Base-by-base conservation (phyloP, 163 green algal species). In the Trebouxiophyceae sp. region DNA sequence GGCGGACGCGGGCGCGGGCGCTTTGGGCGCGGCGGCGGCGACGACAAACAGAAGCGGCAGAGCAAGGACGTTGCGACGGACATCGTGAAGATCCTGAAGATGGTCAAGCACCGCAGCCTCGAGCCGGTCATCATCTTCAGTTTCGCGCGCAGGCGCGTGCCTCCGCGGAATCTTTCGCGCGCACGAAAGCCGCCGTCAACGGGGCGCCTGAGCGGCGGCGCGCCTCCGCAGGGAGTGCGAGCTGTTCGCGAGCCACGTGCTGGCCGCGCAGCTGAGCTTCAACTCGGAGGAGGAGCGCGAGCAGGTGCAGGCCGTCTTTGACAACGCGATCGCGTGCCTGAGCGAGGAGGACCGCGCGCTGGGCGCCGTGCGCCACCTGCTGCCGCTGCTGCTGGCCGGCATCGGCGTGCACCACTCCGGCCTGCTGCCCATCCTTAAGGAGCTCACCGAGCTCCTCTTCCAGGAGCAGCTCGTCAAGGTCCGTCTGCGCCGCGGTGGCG, bases 361-460 rank as follows among this genome's bases (percentile, higher is more conserved):
- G 58, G 76, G 77, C 2, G 70, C 80, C 30, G 76, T 97, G n/a
- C 33, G 66, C 24, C 57, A 73, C 34, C 87, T 97, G 67, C 73
- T 95, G 75, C 85, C 89, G 45, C 84, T 96, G 67, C 83, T 99
- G 45, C 66, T 80, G 71, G 60, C 79, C 3, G 94, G 94, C 32
- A 85, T 99, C 26, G 94, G 81, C 2, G 81, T 98, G 59, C 94
- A 99, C 75, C 94, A 99, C 79, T 90, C 77, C 1, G 94, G 94
- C 3, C 75, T 99, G 76, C 82, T 99, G 71, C 94, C 94, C 45
- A 92, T 99, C 27, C 62, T 97, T 1, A 97, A 98, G 65, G 92
- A 98, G 71, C 64, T 96, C 12, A 86, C 95, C 60, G 93, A 99
- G 79, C 86, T 99, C 2, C 77, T 98, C 26, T 99, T 99, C 72